These are phyloP conservation scores for Martensiomyces pterosporus DNA, from an alignment of 192 early-diverging fungal genomes.

Conservation along the genomic window DNA sequence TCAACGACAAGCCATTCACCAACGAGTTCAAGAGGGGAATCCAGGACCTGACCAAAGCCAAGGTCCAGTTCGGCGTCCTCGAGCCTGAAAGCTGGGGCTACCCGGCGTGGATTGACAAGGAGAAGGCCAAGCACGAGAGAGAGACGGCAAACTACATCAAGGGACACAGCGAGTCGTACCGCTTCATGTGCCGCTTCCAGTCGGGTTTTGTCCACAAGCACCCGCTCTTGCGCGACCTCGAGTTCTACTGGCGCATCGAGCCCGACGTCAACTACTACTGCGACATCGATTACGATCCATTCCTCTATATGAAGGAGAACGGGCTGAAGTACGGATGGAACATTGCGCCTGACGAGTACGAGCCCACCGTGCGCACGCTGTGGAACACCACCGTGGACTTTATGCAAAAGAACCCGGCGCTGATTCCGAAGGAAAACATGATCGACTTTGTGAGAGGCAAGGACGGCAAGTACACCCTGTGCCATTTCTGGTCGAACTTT, in stretches of 20 bases:
- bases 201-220: conserved; percentile 9
- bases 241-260: conserved; percentile 17
- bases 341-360: conserved; percentile 2
- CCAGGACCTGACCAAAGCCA: background rate
- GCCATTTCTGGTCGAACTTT: conserved; percentile 74
- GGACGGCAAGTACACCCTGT: conserved; percentile 47
- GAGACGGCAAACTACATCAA: conserved; percentile 31
- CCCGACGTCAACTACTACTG: conserved; percentile 9
- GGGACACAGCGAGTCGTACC: conserved; percentile 1
- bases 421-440: background rate
- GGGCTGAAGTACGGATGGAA: conserved; percentile 9
- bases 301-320: conserved; percentile 4
- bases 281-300: conserved; percentile 12
- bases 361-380: conserved; percentile 4
- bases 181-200: conserved; percentile 4
- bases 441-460: background rate
- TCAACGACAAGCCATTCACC: conserved; percentile 61
- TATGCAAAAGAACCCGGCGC: background rate
- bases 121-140: conserved; percentile 1
- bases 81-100: background rate
- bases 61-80: conserved; percentile 3
- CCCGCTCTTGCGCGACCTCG: conserved; percentile 1
- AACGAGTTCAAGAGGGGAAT: conserved; percentile 51
- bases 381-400: conserved; percentile 4
- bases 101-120: conserved; percentile 5